Conservation (phyloP, 768 basidiomycete genomes). For the Suillus subalutaceus region DNA sequence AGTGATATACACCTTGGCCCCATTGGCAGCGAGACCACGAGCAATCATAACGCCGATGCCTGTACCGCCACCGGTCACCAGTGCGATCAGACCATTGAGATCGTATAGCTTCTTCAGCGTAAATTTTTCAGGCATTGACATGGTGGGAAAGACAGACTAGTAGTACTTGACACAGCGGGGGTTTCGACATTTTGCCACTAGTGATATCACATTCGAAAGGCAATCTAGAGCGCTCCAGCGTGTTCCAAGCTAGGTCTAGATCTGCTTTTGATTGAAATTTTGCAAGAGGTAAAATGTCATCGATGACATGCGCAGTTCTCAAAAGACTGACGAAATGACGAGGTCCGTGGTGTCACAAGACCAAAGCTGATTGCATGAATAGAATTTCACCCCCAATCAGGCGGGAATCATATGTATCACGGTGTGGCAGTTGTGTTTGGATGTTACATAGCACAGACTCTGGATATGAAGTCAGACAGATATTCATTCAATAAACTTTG, state of each 20-base stretch:
- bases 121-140: conserved; percentile 29
- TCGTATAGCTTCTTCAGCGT: conserved; percentile 43
- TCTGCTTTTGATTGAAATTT: no score
- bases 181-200: no score
- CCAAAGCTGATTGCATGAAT: background rate
- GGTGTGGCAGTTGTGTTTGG: no score
- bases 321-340: background rate
- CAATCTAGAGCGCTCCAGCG: no score
- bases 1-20: conserved; percentile 82
- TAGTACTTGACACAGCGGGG: background rate
- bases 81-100: conserved; percentile 55
- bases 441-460: background rate
- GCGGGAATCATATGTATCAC: background rate
- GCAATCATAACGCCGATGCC: conserved; percentile 70
- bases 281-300: no score
- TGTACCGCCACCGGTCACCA: conserved; percentile 53
- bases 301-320: background rate
- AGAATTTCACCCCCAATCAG: background rate
- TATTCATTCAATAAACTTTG: background rate
- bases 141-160: conserved; percentile 10
- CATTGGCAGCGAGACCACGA: conserved; percentile 72
- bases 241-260: no score
- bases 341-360: background rate
- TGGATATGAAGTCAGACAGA: background rate
- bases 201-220: no score